These are phyloP conservation scores for Bombardia bombarda DNA, from an alignment of 495 filamentous ascomycete species.

Conservation along the genomic window DNA sequence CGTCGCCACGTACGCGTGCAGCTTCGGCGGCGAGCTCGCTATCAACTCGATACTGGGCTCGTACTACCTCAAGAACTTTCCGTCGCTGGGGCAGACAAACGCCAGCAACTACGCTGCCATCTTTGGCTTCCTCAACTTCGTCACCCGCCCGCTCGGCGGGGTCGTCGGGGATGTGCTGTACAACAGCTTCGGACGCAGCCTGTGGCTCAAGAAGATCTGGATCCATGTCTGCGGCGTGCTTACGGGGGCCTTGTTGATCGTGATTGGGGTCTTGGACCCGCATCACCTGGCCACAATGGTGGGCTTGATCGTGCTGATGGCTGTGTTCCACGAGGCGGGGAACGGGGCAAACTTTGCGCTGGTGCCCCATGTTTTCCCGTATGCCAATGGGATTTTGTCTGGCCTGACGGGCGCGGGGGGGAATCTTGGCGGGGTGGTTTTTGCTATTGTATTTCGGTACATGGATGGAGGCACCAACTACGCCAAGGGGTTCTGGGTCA, in stretches of 20 bases:
- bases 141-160: constrained; percentile 68
- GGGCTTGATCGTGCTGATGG: constrained; percentile 64
- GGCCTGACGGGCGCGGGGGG: constrained; percentile 75
- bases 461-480: constrained; percentile 52
- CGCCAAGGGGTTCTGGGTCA: constrained; percentile 67
- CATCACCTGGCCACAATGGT: constrained; percentile 60
- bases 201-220: constrained; percentile 74
- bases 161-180: constrained; percentile 68
- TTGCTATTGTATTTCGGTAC: constrained; percentile 81
- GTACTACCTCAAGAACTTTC: constrained; percentile 77
- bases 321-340: constrained; percentile 74
- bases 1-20: constrained; percentile 66
- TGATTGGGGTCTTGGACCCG: constrained; percentile 61
- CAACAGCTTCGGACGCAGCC: constrained; percentile 40
- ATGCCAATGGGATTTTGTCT: constrained; percentile 58
- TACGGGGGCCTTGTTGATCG: constrained; percentile 59
- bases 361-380: constrained; percentile 76
- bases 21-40: constrained; percentile 77
- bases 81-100: constrained; percentile 60
- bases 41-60: constrained; percentile 76
- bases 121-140: constrained; percentile 81
- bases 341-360: constrained; percentile 84
- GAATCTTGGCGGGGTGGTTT: constrained; percentile 80
- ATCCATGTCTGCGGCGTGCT: constrained; percentile 54
- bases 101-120: constrained; percentile 77